These are phyloP conservation scores for Ammopiptanthus mongolicus DNA, from an alignment of 306 rosid genomes.

Conservation along the genomic window DNA sequence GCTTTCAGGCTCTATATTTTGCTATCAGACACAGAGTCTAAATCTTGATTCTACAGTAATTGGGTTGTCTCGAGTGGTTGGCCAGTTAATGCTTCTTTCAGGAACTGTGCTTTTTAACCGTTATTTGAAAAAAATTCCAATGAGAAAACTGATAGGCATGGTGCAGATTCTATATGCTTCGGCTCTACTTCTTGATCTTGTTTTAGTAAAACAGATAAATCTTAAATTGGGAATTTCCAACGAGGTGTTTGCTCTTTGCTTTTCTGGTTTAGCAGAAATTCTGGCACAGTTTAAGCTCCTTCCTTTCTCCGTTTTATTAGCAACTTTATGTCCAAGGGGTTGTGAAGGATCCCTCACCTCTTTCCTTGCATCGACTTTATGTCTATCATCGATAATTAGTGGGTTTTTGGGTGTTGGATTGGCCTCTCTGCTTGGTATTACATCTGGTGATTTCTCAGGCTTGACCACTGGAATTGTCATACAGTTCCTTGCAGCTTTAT, in stretches of 20 bases:
- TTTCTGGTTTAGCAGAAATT: slow-evolving; percentile 70
- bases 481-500: slow-evolving; percentile 70
- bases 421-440: slow-evolving; percentile 61
- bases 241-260: slow-evolving; percentile 61
- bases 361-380: slow-evolving; percentile 66
- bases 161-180: slow-evolving; percentile 62
- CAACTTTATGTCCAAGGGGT: slow-evolving; percentile 62
- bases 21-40: slow-evolving; percentile 80
- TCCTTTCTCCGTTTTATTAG: slow-evolving; percentile 74
- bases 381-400: slow-evolving; percentile 68
- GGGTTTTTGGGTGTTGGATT: slow-evolving; percentile 75
- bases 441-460: slow-evolving; percentile 58
- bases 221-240: slow-evolving; percentile 63
- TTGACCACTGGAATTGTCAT: slow-evolving; percentile 54
- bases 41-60: slow-evolving; percentile 66
- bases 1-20: slow-evolving; percentile 76
- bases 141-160: slow-evolving; percentile 52
- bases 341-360: slow-evolving; percentile 93
- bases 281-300: slow-evolving; percentile 79
- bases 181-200: slow-evolving; percentile 74
- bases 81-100: slow-evolving; percentile 81
- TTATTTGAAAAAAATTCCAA: slow-evolving; percentile 51
- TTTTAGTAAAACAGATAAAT: slow-evolving; percentile 64
- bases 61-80: slow-evolving; percentile 67
- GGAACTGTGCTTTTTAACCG: slow-evolving; percentile 55